Base-by-base conservation (phyloP, 441 rosid species). In the Erodium texanum region DNA sequence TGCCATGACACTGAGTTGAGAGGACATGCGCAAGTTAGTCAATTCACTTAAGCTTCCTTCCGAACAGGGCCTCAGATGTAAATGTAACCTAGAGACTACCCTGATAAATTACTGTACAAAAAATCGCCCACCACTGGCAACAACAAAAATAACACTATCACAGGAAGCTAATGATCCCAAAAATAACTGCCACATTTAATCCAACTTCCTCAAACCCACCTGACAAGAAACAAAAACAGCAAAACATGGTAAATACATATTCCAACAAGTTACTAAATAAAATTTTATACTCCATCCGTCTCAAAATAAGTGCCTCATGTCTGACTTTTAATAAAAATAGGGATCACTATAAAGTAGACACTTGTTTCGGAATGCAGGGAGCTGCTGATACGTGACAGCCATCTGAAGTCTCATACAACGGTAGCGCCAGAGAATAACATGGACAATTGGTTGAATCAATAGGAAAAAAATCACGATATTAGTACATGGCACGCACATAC, bases 401-500 rank as follows among this genome's bases (percentile, higher is more conserved):
- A 38, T 34, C 41, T 38, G 12, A 38, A 38, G 45, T 43, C 36
- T 32, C n/a, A n/a, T n/a, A n/a, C n/a, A n/a, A n/a, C n/a, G 50
- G 50, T 43, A 43, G 50, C n/a, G 12, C 50, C 50, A 43, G 41
- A 43, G 14, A 9, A 43, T 43, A 14, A 43, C 50, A 43, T 43
- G n/a, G n/a, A 43, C n/a, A 43, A 43, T 43, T 43, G n/a, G n/a
- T 11, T n/a, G 50, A 43, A 9, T 43, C 50, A 52, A 52, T 52
- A 6, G 9, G 18, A 52, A 18, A 8, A 52, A 52, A n/a, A 7
- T 5, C 8, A n/a, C 36, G 8, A 27, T 36, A n/a, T 7, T 32
- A 32, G 0, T 32, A 32, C 36, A 45, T 45, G 64, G 3, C 54
- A n/a, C 8, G 19, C 5, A 5, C 23, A n/a, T 63, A 73, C 79